Conservation (phyloP, 2,329 filamentous ascomycete genomes). For the Apiospora sp. region DNA sequence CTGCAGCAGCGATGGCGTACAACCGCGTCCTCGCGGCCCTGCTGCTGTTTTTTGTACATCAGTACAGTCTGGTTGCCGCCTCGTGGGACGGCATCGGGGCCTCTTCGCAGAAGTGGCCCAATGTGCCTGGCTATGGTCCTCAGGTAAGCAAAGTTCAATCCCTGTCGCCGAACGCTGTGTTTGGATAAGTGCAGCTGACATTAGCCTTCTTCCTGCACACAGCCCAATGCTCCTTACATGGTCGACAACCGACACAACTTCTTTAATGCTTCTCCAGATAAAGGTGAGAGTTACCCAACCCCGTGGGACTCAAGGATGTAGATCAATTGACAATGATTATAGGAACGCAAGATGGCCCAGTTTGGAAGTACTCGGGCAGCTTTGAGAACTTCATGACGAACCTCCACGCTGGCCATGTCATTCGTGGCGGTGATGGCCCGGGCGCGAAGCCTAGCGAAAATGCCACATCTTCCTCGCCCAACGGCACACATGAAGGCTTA, state of each 20-base stretch:
- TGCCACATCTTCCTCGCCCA: background rate
- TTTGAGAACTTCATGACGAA: constrained; percentile 26
- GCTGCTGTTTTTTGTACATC: background rate
- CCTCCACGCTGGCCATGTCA: constrained; percentile 26
- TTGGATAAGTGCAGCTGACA: constrained; percentile 1
- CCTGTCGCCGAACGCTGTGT: background rate
- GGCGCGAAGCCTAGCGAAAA: background rate
- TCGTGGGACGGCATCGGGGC: background rate
- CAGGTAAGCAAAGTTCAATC: background rate
- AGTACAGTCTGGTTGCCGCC: background rate
- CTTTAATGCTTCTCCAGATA: constrained; percentile 33
- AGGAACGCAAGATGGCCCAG: constrained; percentile 28
- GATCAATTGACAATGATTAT: background rate
- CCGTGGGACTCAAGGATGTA: no score
- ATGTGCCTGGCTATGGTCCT: background rate
- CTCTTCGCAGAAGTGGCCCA: background rate
- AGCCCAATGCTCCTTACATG: constrained; percentile 33
- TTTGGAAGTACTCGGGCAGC: constrained; percentile 33
- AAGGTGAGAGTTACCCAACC: constrained; percentile 23
- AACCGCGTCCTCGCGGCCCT: background rate
- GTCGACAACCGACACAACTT: constrained; percentile 34
- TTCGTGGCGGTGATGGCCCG: constrained; percentile 28
- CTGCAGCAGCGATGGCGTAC: background rate
- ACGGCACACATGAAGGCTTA: background rate
- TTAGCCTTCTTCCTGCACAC: constrained; percentile 11